Conservation (phyloP, 1,139 yeast species). For the Taiozyma sp. region DNA sequence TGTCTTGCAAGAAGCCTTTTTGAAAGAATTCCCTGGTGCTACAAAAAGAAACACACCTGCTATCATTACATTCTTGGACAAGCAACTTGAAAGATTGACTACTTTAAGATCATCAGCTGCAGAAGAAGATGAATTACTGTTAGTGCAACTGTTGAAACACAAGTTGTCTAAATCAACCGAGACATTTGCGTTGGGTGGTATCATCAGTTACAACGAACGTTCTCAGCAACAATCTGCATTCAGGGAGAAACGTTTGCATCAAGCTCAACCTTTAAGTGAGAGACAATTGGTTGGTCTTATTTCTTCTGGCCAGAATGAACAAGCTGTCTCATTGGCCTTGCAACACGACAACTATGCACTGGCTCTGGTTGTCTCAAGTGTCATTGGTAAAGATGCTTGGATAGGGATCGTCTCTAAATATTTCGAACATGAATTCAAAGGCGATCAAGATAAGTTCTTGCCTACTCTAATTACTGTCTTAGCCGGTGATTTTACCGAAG, state of each 20-base stretch:
- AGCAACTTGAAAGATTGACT: slow-evolving; percentile 8
- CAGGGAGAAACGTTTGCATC: slow-evolving; percentile 2
- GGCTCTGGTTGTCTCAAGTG: slow-evolving; percentile 65
- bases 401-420: slow-evolving; percentile 50
- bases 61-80: slow-evolving; percentile 17
- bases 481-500: slow-evolving; percentile 56
- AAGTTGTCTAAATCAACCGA: slow-evolving; percentile 13
- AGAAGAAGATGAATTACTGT: slow-evolving; percentile 17
- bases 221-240: background rate
- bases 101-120: slow-evolving; percentile 2
- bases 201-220: slow-evolving; percentile 14
- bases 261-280: slow-evolving; percentile 16
- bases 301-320: slow-evolving; percentile 53
- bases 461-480: slow-evolving; percentile 61
- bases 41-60: slow-evolving; percentile 18
- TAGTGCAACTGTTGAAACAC: slow-evolving; percentile 20
- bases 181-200: slow-evolving; percentile 18
- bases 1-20: slow-evolving; percentile 26
- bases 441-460: slow-evolving; percentile 47
- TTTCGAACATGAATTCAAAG: slow-evolving; percentile 39
- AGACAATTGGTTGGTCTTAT: slow-evolving; percentile 20
- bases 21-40: slow-evolving; percentile 29
- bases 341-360: slow-evolving; percentile 72
- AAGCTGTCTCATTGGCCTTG: slow-evolving; percentile 62
- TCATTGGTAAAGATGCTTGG: slow-evolving; percentile 62